phyloP scores from a whole-genome alignment of 768 basidiomycete genomes.

The Xerocomus spinulosus region DNA sequence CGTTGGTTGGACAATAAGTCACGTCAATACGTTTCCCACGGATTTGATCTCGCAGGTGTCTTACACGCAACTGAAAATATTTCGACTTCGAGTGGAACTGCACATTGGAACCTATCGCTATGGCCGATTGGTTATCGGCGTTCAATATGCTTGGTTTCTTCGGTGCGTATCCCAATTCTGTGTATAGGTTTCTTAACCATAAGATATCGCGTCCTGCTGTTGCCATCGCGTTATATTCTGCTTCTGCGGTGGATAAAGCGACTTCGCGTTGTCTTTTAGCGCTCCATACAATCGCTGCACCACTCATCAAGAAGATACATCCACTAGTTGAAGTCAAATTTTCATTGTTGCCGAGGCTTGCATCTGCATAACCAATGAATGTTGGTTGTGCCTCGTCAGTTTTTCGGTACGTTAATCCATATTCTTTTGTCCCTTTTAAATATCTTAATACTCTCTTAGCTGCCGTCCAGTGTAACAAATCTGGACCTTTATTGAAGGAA shows the following conservation, averaged over 20 bases:
- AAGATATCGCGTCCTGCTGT: constrained; percentile 1
- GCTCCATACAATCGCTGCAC: constrained; percentile 25
- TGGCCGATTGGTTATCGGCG: constrained; percentile 23
- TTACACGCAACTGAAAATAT: constrained; percentile 14
- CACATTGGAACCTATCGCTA: constrained; percentile 19
- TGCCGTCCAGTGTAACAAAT: constrained; percentile 6
- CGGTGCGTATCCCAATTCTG: constrained; percentile 26
- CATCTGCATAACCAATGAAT: constrained; percentile 21
- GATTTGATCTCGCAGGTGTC: constrained; percentile 18
- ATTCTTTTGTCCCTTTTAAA: constrained; percentile 5
- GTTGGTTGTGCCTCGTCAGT: not conserved
- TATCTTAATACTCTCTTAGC: constrained; percentile 16
- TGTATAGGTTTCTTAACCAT: constrained; percentile 28
- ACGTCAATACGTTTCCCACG: not conserved
- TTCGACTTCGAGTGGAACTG: constrained; percentile 23
- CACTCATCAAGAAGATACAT: constrained; percentile 28
- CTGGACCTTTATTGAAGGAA: constrained; percentile 4
- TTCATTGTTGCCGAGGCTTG: constrained; percentile 23
- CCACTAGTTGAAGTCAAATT: constrained; percentile 21
- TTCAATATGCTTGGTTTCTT: constrained; percentile 11
- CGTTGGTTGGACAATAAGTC: constrained; percentile 15
- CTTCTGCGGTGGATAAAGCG: not conserved
- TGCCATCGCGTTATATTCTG: constrained; percentile 6
- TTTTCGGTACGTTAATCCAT: not conserved
- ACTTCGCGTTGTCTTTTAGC: constrained; percentile 28